Conservation (phyloP, 2,329 filamentous ascomycete genomes). For the Huntiella decipiens region DNA sequence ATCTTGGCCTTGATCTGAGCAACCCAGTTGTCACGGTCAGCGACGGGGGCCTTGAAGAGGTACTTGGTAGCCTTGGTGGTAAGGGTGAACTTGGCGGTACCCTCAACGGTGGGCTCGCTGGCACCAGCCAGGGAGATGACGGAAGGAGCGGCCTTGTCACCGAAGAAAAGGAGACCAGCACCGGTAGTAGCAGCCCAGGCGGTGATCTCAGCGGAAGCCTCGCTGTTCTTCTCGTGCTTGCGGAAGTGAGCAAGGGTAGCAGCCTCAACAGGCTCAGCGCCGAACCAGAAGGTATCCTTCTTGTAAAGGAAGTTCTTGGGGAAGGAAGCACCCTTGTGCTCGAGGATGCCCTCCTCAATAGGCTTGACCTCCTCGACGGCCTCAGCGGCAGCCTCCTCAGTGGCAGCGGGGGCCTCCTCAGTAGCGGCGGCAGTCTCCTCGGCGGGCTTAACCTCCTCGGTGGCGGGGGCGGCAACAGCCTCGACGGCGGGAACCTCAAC, state of each 20-base stretch:
- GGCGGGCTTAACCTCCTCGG: conserved; percentile 20
- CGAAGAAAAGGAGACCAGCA: conserved; percentile 85
- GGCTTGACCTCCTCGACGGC: conserved; percentile 19
- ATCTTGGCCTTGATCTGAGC: conserved; percentile 65
- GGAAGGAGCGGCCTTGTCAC: conserved; percentile 63
- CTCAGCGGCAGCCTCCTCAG: conserved; percentile 17
- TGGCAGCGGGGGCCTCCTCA: conserved; percentile 15
- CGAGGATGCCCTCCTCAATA: conserved; percentile 34
- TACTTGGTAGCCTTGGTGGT: conserved; percentile 78
- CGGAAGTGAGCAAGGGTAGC: conserved; percentile 46
- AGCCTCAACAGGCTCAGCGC: conserved; percentile 39
- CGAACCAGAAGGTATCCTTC: conserved; percentile 89
- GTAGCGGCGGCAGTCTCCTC: conserved; percentile 19
- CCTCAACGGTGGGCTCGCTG: conserved; percentile 56
- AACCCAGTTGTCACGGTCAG: conserved; percentile 88
- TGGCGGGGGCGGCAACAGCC: conserved; percentile 21
- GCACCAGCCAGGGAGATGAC: conserved; percentile 63
- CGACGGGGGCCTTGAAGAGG: conserved; percentile 62
- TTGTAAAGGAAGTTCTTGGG: conserved; percentile 81
- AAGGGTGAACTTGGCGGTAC: conserved; percentile 68
- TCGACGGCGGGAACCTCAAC: conserved; percentile 18
- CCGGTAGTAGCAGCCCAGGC: conserved; percentile 88
- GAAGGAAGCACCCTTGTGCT: conserved; percentile 72
- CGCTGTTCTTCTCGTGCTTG: conserved; percentile 69
- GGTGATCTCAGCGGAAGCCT: conserved; percentile 55